phyloP scores from a whole-genome alignment of 495 filamentous ascomycete species.

The Rostrohypoxylon terebratum region DNA sequence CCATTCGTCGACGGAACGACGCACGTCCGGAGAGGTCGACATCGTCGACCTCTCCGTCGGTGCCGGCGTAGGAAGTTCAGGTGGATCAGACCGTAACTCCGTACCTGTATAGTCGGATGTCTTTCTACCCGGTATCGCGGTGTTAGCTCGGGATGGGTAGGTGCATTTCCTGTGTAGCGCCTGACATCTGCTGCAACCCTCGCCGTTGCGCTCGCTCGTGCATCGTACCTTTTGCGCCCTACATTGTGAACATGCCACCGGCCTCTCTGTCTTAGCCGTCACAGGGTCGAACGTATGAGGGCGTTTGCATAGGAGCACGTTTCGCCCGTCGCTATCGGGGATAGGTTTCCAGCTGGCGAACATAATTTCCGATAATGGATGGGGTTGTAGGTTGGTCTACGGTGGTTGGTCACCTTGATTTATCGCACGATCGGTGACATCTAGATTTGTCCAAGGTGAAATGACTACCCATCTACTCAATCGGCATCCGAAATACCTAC shows the following conservation, averaged over 20 bases:
- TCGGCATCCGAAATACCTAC: too few species aligned
- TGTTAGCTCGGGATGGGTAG: not conserved
- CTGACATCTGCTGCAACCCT: constrained; percentile 1
- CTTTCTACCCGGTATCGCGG: not conserved
- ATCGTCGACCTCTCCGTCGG: not conserved
- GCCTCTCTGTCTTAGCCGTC: constrained; percentile 2
- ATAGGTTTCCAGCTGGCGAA: constrained; percentile 5
- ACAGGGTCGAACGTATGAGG: constrained; percentile 2
- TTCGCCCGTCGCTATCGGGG: not conserved
- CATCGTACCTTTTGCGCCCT: constrained; percentile 3
- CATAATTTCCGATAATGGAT: not conserved
- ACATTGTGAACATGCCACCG: not conserved
- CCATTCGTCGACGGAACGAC: not conserved
- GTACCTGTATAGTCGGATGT: not conserved
- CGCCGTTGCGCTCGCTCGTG: not conserved
- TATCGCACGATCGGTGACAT: constrained; percentile 3
- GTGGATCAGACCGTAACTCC: not conserved
- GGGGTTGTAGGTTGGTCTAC: too few species aligned
- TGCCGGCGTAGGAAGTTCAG: not conserved
- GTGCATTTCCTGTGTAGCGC: not conserved
- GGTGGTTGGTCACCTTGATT: not conserved
- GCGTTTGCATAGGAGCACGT: constrained; percentile 1
- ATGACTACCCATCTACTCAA: not conserved
- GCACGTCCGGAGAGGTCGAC: not conserved
- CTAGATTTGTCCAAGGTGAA: not conserved